phyloP scores from a whole-genome alignment of 2,329 filamentous ascomycete species.

The Arthroderma sp. region DNA sequence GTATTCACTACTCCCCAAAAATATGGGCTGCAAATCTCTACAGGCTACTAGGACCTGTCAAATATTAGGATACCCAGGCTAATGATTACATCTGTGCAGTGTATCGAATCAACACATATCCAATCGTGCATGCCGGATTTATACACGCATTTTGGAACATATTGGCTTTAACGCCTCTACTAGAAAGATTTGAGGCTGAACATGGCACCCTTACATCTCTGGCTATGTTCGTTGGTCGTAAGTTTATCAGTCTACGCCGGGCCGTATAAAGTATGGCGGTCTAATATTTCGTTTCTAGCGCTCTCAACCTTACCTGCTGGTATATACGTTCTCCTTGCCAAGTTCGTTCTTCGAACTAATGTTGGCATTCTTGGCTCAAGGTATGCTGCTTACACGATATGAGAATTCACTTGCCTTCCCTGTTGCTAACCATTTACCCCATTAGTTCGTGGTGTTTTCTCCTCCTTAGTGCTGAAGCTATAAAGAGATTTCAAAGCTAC shows the following conservation, averaged over 20 bases:
- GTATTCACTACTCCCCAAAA: slow-evolving; percentile 23
- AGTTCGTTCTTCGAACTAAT: slow-evolving; percentile 57
- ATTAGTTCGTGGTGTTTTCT: slow-evolving; percentile 83
- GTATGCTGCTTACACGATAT: slow-evolving; percentile 37
- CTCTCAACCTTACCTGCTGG: slow-evolving; percentile 71
- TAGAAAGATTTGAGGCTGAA: slow-evolving; percentile 88
- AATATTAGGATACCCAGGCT: not conserved
- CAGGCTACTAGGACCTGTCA: not conserved
- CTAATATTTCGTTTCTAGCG: slow-evolving; percentile 35
- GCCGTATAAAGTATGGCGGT: not conserved
- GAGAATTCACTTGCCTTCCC: too few relatives aligned
- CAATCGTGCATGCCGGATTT: slow-evolving; percentile 69
- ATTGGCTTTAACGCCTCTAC: slow-evolving; percentile 66
- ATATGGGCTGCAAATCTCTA: not conserved
- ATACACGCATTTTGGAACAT: slow-evolving; percentile 72
- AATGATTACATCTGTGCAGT: slow-evolving; percentile 41
- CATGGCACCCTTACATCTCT: slow-evolving; percentile 83
- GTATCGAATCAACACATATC: slow-evolving; percentile 86
- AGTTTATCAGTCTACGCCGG: slow-evolving; percentile 31
- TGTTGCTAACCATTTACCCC: not conserved
- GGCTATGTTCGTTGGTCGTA: slow-evolving; percentile 80
- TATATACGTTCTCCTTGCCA: slow-evolving; percentile 69
- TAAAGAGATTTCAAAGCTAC: slow-evolving; percentile 71
- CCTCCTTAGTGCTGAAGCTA: slow-evolving; percentile 69
- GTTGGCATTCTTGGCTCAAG: slow-evolving; percentile 70